A percentile compares a stretch with the other conserved stretches of the same genome.
phyloP scores from a whole-genome alignment of 768 basidiomycete genomes.

The Boletus subparvulus region DNA sequence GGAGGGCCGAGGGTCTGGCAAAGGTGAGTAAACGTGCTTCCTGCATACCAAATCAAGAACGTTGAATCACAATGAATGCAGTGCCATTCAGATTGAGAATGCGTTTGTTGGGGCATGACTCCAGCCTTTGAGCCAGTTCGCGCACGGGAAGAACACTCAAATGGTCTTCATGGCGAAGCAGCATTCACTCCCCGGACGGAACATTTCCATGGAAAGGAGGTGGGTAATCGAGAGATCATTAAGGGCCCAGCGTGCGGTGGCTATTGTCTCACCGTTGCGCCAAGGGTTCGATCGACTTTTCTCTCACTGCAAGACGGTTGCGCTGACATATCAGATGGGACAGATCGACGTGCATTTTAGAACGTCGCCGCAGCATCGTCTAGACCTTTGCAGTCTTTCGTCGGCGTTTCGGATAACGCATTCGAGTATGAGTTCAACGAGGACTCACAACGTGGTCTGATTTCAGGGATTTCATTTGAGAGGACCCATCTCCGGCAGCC shows the following conservation, averaged over 20 bases:
- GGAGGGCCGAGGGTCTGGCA: constrained; percentile 66
- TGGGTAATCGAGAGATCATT: constrained; percentile 76
- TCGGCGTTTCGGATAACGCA: constrained; percentile 77
- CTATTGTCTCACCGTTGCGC: constrained; percentile 75
- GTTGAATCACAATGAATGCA: constrained; percentile 12
- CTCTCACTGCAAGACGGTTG: constrained; percentile 4
- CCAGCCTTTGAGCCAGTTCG: constrained; percentile 75
- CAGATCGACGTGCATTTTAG: constrained; percentile 81
- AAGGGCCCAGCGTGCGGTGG: constrained; percentile 55
- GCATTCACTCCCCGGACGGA: constrained; percentile 49
- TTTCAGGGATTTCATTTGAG: constrained; percentile 83
- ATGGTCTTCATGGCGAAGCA: constrained; percentile 34
- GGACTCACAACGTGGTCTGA: constrained; percentile 67
- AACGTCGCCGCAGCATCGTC: constrained; percentile 62
- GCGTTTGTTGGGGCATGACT: constrained; percentile 83
- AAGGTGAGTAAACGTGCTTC: constrained; percentile 50
- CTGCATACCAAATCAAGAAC: constrained; percentile 11
- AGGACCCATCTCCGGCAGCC: constrained; percentile 37
- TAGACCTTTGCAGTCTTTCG: constrained; percentile 82
- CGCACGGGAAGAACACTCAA: constrained; percentile 36
- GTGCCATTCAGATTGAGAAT: constrained; percentile 58
- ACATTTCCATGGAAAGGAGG: constrained; percentile 71
- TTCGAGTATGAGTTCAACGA: constrained; percentile 86
- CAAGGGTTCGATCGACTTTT: constrained; percentile 51
- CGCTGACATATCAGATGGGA: constrained; percentile 52